Base-by-base conservation (phyloP, 73 alveolate species). In the Paramecium octaurelia region DNA sequence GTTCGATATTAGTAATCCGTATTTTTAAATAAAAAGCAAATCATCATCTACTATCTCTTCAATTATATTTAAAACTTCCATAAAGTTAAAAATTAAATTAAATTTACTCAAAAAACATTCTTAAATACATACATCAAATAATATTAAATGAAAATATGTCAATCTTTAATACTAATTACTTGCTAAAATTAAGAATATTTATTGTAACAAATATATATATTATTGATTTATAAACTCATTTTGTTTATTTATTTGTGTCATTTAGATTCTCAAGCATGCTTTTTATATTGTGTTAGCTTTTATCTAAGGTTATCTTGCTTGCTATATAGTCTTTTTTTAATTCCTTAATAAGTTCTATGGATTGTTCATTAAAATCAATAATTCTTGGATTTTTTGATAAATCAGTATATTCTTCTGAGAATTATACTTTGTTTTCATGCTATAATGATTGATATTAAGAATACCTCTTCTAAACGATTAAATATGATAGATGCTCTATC, bases 41-140 rank as follows among this genome's bases (percentile, higher is more conserved):
- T 83, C 94, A 6, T 89, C 94, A 23, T 83, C 94, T 20, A 89
- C 34, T 20, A 80, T 21, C 29, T 80, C 91, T 20, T 75, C 88
- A 75, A 75, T 21, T 34, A 20, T 38, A 16, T 42, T 38, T 14
- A 64, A 27, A 64, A 35, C 14, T 36, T 43, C 87, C 87, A 73
- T 73, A 73, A 73, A 16, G 6, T 48, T 48, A 3, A 48, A 48
- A 48, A 48, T 14, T 48, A 48, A 48, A 48, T 48, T 48, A 14
- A 48, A 48, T 12, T n/a, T 40, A 93, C 34, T 3, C 76, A 93
- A 48, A 95, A 77, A 40, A 96, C 83, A 94, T 96, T 29, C 98
- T 92, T 16, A 95, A 7, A 7, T 7, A 40, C 48, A 7, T 40
- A 40, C 14, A 8, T 21, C 9, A 20, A 23, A 69, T 69, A 38